Evolutionary conservation across 768 basidiomycete species (phyloP).

Genomic region (Cystoderma amianthinum): DNA sequence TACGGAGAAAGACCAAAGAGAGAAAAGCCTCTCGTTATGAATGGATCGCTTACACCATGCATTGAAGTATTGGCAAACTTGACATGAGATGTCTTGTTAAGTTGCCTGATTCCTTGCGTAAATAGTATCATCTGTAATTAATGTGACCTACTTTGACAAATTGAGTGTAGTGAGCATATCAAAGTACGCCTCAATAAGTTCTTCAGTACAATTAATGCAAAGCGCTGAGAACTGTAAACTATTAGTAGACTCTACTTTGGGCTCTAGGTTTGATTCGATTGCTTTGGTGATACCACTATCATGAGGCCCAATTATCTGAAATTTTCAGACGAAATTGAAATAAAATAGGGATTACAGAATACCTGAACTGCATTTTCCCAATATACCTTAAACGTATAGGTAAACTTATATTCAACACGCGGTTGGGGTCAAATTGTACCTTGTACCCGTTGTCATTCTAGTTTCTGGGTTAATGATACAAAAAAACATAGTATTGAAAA

Average conservation of each 20-base stretch:
- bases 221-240: conserved; percentile 31
- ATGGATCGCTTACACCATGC: conserved; percentile 81
- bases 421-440: conserved; percentile 22
- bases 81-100: conserved; percentile 31
- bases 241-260: conserved; percentile 34
- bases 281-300: conserved; percentile 68
- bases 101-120: conserved; percentile 17
- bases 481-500: too few species aligned
- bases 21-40: conserved; percentile 50
- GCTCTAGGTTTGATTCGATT: conserved; percentile 57
- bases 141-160: conserved; percentile 15
- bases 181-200: conserved; percentile 57
- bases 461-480: too few species aligned
- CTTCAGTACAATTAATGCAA: conserved; percentile 49
- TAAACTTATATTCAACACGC: neutral
- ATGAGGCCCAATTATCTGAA: conserved; percentile 78
- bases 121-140: too few species aligned
- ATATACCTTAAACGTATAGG: conserved; percentile 50
- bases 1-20: conserved; percentile 53
- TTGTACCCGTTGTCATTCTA: conserved; percentile 92
- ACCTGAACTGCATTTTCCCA: conserved; percentile 90
- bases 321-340: conserved; percentile 1
- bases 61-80: conserved; percentile 84
- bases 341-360: neutral
- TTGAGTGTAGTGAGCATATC: conserved; percentile 23